phyloP scores from a whole-genome alignment of 2,329 filamentous ascomycete genomes.

The Madurella mycetomatis region DNA sequence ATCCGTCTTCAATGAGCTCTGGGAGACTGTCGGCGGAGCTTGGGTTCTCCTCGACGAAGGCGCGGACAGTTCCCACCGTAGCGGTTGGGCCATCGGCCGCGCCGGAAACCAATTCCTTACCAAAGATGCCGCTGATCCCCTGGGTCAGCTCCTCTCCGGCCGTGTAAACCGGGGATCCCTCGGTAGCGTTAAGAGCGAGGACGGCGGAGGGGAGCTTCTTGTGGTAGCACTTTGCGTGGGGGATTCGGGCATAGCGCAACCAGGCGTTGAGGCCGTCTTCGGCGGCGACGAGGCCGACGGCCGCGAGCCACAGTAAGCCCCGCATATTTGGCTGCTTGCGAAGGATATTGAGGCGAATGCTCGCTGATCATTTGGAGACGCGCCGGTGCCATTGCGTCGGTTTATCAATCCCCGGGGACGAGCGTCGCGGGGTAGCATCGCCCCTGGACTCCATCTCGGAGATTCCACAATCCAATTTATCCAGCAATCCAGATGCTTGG shows the following conservation, averaged over 20 bases:
- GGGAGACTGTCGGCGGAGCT: constrained; percentile 23
- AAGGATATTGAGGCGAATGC: neutral
- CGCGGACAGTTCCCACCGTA: constrained; percentile 45
- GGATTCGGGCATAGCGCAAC: constrained; percentile 58
- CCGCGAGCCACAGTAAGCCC: constrained; percentile 16
- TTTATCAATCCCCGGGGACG: neutral
- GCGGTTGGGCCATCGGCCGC: constrained; percentile 29
- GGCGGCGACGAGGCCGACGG: constrained; percentile 39
- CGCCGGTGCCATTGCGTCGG: neutral
- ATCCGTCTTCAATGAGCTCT: constrained; percentile 54
- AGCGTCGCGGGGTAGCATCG: constrained; percentile 2
- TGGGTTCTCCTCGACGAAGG: constrained; percentile 37
- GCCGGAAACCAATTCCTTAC: constrained; percentile 35
- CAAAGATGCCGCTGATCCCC: constrained; percentile 55
- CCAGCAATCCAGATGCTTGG: constrained; percentile 6
- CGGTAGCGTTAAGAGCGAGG: constrained; percentile 42
- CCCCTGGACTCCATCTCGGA: constrained; percentile 3
- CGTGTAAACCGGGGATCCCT: constrained; percentile 52
- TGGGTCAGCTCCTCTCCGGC: constrained; percentile 56
- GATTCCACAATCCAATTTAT: constrained; percentile 13
- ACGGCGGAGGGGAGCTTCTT: constrained; percentile 24
- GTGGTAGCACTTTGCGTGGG: constrained; percentile 18
- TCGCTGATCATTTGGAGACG: neutral
- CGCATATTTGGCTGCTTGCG: constrained; percentile 7
- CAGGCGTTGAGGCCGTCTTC: constrained; percentile 60